phyloP scores from a whole-genome alignment of 805 yeast species.

The Naumovozyma castellii region DNA sequence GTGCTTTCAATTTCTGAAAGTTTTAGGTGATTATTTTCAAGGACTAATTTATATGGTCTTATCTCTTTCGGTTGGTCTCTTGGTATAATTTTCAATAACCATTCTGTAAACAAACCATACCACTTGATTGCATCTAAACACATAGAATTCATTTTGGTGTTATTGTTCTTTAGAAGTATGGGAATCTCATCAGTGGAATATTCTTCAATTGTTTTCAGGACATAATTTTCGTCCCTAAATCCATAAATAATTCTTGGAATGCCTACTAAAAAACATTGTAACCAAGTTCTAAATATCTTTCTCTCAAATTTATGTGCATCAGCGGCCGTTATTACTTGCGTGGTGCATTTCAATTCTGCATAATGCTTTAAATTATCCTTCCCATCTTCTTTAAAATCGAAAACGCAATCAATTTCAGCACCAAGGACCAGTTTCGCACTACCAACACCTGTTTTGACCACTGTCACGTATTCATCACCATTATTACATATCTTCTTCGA shows the following conservation, averaged over 20 bases:
- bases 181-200: conserved; percentile 76
- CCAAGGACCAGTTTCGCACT: conserved; percentile 57
- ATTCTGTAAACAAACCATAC: conserved; percentile 75
- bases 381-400: conserved; percentile 52
- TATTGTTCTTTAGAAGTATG: conserved; percentile 41
- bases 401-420: conserved; percentile 88
- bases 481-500: conserved; percentile 51
- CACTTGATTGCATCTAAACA: conserved; percentile 77
- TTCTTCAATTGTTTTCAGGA: conserved; percentile 63
- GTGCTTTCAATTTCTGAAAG: conserved; percentile 35
- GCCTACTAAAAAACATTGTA: conserved; percentile 85
- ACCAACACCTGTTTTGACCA: conserved; percentile 83
- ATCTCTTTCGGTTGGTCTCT: conserved; percentile 43
- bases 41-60: conserved; percentile 45
- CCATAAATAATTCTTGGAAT: conserved; percentile 77
- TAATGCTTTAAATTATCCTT: conserved; percentile 58
- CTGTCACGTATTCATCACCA: conserved; percentile 67
- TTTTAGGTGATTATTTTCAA: conserved; percentile 44
- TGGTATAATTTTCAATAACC: conserved; percentile 55
- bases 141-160: conserved; percentile 40
- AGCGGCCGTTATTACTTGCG: conserved; percentile 43
- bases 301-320: conserved; percentile 62
- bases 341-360: conserved; percentile 72
- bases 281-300: conserved; percentile 78
- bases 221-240: conserved; percentile 64